phyloP scores from a whole-genome alignment of 306 rosid genomes.

The Pterocarpus santalinus region DNA sequence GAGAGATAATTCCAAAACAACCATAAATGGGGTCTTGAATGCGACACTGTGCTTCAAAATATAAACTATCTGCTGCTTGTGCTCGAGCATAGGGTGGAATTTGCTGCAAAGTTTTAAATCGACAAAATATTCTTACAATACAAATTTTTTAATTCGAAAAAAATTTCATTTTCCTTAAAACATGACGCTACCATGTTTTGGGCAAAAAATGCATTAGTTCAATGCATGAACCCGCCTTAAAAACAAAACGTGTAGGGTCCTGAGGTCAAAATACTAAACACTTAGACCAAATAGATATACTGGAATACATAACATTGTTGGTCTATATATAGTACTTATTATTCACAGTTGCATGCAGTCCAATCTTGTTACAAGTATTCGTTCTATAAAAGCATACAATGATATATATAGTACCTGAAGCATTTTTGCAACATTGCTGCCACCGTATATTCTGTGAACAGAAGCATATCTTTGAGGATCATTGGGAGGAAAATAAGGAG shows the following conservation, averaged over 20 bases:
- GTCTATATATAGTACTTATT: not conserved
- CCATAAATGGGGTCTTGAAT: conserved; percentile 72
- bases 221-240: not conserved
- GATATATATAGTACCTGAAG: conserved; percentile 51
- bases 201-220: not conserved
- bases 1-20: conserved; percentile 60
- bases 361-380: not conserved
- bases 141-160: not conserved
- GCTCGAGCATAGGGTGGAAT: conserved; percentile 53
- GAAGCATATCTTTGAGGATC: conserved; percentile 69
- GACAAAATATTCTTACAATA: not conserved
- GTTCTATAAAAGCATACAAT: not conserved
- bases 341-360: too few species aligned
- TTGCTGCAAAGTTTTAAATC: conserved; percentile 44
- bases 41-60: conserved; percentile 62
- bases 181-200: not conserved
- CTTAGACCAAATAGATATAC: not conserved
- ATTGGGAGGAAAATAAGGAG: conserved; percentile 69
- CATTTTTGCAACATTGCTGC: conserved; percentile 66
- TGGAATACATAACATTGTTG: not conserved
- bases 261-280: not conserved
- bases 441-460: conserved; percentile 75
- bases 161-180: not conserved
- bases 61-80: conserved; percentile 58
- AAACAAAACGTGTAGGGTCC: not conserved